phyloP scores from a whole-genome alignment of 2,329 filamentous ascomycete species.

The Aureobasidium pullulans region DNA sequence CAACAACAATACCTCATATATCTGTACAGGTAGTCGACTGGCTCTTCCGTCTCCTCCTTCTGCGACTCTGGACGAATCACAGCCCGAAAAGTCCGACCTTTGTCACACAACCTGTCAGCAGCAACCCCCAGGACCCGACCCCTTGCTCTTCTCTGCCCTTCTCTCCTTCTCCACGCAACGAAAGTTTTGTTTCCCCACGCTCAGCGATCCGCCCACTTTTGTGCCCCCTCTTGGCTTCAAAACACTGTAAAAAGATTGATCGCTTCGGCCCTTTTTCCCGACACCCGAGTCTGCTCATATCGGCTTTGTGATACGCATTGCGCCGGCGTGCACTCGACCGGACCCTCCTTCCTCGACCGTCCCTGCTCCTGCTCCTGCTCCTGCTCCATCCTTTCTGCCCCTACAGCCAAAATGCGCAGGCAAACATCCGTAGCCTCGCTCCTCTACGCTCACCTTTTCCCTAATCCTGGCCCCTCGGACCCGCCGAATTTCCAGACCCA shows the following conservation, averaged over 20 bases:
- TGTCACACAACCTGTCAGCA: too few species aligned
- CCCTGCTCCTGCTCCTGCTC: neutral
- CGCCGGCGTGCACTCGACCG: neutral
- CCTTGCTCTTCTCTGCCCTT: neutral
- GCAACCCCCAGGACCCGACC: neutral
- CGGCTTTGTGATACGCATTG: neutral
- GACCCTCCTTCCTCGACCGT: neutral
- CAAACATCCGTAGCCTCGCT: slow-evolving; percentile 60
- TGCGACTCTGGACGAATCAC: too few species aligned
- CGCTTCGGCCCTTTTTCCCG: neutral
- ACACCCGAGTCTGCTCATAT: neutral
- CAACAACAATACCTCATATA: too few species aligned
- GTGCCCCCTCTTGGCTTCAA: neutral
- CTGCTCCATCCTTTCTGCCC: neutral
- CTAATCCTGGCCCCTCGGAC: slow-evolving; percentile 58
- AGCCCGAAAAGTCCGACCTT: too few species aligned
- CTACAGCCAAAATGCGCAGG: slow-evolving; percentile 55
- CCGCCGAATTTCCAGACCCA: slow-evolving; percentile 64
- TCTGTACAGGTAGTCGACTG: too few species aligned
- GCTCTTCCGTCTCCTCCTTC: too few species aligned
- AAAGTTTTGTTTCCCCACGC: slow-evolving; percentile 3
- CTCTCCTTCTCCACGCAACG: neutral
- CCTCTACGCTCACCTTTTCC: slow-evolving; percentile 68
- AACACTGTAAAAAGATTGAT: neutral
- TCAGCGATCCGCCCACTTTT: neutral